Evolutionary conservation across 78 protist species (phyloP).

Genomic region (Emiliania huxleyi): DNA sequence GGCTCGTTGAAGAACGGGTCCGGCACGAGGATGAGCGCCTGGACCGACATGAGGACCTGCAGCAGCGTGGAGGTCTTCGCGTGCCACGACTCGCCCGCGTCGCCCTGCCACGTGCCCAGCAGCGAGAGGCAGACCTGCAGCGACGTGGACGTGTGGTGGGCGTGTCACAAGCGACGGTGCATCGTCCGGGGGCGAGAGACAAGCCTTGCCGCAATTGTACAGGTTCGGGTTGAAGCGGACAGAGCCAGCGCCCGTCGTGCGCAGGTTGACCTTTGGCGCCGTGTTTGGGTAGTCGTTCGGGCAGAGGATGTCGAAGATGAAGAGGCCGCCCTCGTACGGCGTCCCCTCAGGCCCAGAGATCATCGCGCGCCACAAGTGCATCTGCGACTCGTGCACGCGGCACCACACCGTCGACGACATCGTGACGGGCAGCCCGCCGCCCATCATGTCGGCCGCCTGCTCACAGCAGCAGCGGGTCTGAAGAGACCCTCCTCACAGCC

Average conservation of each 20-base stretch:
- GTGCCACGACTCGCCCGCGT: constrained; percentile 71
- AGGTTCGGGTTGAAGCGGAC: constrained; percentile 87
- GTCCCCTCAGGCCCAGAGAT: constrained; percentile 1
- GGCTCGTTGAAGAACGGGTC: constrained; percentile 88
- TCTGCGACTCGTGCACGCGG: neutral
- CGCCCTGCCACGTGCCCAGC: constrained; percentile 83
- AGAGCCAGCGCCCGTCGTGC: constrained; percentile 78
- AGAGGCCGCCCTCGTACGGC: constrained; percentile 48
- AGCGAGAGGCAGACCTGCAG: constrained; percentile 74
- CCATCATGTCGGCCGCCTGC: constrained; percentile 12
- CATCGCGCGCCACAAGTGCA: neutral
- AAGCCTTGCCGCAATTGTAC: constrained; percentile 53
- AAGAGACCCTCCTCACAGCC: too few relatives aligned
- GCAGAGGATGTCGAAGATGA: constrained; percentile 57
- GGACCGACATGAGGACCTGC: constrained; percentile 78
- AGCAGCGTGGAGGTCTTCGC: constrained; percentile 66
- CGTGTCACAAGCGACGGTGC: too few relatives aligned
- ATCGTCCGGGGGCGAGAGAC: constrained; percentile 68
- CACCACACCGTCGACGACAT: neutral
- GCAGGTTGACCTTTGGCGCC: constrained; percentile 67
- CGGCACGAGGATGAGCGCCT: constrained; percentile 70
- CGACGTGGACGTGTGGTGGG: too few relatives aligned
- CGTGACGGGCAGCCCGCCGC: neutral
- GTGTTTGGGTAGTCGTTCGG: constrained; percentile 63
- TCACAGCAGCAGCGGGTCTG: too few relatives aligned